Evolutionary conservation across 257 asterid genomes (phyloP), one percentile per base, ranked within the genome.

Genomic region (Nicotiana attenuata): DNA sequence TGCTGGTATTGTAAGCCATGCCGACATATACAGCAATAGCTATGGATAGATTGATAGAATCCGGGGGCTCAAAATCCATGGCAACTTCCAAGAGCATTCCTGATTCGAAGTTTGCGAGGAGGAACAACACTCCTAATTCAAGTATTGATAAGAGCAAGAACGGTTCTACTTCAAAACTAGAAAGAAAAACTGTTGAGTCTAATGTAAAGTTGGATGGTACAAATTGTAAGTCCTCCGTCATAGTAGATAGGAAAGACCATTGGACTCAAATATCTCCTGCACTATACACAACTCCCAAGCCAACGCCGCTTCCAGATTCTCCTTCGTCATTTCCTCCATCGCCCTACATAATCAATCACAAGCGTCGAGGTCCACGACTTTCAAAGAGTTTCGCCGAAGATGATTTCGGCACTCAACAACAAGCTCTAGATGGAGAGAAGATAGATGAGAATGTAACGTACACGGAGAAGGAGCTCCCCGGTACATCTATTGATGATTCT

Each of bases 231-330:
- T 77, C 87, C 22, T 57, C 87, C 10, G 29, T 67, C 78, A 63
- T 80, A 28, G 85, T 33, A 22, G 97, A 88, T 55, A 87, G 76
- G 33, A 87, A 91, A 79, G 87, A 90, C 81, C 92, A 87, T 35
- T 92, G 99, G 98, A 89, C 97, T 82, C 90, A 84, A 83, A 91
- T 92, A 81, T 92, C 99, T 22, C 99, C 99, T 1, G 97, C 97
- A 4, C 91, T 96, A 53, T 96, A 96, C 84, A 93, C 99, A 78
- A 93, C 94, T 76, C 99, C 99, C 0, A 86, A 86, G 82, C 88
- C 97, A 19, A 93, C 97, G 16, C 98, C 98, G 0, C 89, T 96
- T 80, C 98, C 97, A 26, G 99, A 92, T 89, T 88, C 98, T 67
- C 98, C 95, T 3, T 93, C 97, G 55, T 91, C 97, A 5, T 96